phyloP scores from a whole-genome alignment of 345 rosid genomes.

The Bruguiera parviflora region DNA sequence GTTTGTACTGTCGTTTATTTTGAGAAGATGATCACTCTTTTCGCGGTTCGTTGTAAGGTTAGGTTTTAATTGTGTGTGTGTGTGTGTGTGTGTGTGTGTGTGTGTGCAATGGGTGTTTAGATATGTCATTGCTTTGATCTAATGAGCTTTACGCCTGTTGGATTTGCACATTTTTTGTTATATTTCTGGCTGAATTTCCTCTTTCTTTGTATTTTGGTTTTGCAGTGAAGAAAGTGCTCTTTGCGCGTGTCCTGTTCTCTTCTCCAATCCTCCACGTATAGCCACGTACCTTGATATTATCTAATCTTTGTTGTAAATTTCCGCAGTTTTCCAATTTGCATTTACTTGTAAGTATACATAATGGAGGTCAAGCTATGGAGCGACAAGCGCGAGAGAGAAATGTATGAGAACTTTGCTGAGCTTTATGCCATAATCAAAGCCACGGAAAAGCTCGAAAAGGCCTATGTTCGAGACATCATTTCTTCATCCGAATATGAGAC shows the following conservation, averaged over 20 bases:
- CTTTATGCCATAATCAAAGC: constrained; percentile 92
- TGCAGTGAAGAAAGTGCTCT: constrained; percentile 46
- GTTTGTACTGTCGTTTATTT: too few relatives aligned
- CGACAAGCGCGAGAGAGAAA: constrained; percentile 96
- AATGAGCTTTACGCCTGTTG: too few relatives aligned
- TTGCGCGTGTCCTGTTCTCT: constrained; percentile 99
- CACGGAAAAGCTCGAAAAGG: constrained; percentile 95
- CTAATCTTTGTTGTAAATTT: not conserved
- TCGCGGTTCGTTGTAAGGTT: too few relatives aligned
- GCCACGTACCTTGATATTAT: constrained; percentile 6
- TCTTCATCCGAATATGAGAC: constrained; percentile 71
- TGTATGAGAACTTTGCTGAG: constrained; percentile 95
- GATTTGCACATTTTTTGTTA: not conserved
- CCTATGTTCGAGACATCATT: constrained; percentile 76
- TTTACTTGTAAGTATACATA: not conserved
- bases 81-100: too few relatives aligned
- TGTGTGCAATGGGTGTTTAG: too few relatives aligned
- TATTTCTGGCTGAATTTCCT: not conserved
- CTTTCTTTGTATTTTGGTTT: not conserved
- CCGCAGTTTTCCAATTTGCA: not conserved
- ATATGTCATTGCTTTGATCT: too few relatives aligned
- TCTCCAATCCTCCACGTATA: constrained; percentile 54
- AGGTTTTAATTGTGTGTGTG: too few relatives aligned
- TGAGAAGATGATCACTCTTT: too few relatives aligned
- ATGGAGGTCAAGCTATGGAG: constrained; percentile 98